Evolutionary conservation across 192 early-diverging fungal genomes (phyloP), one percentile per base, ranked within the genome.

Genomic region (Geranomyces variabilis): DNA sequence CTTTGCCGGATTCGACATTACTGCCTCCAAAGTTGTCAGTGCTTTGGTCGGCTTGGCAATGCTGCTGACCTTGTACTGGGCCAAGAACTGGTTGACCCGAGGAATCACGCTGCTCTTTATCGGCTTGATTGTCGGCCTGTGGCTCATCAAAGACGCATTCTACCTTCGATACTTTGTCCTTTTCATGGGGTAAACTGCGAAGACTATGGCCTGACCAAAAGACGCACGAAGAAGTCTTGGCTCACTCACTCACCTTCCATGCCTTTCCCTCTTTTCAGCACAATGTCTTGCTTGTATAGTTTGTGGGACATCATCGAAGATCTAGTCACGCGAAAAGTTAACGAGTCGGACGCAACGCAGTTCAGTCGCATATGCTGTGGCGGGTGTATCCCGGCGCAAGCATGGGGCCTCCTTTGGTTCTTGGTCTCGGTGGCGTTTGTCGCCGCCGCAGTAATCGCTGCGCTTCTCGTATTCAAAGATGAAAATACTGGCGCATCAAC

Each of bases 251-350:
- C 53, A 45, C 57, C 24, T 41, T 58, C 21, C n/a, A 67, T 26
- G 17, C 33, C 68, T 30, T 48, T 51, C 48, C 66, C 12, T 75
- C 63, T 36, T 8, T 19, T 10, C 76, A 91, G 94, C 34, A 91
- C 93, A 17, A 99, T 99, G 97, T 91, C 88, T 2, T 90, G 92
- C 28, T 81, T 96, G 33, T 99, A 99, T 75, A 89, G 90, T 58
- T 84, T 96, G 29, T 95, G 94, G 90, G 97, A 99, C 80, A 97
- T 97, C 77, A 76, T 97, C 58, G 97, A 99, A 47, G 95, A 97
- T 82, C 82, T 94, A 15, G 84, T 97, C 3, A 81, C 90, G 65
- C 82, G 92, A 51, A 97, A 96, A 80, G 91, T 93, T n/a, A 93
- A 97, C 71, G 93, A 93, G 70, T 92, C 92, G n/a, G 97, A 96